Conservation (phyloP, 805 yeast species). For the Kodamaea fukazawae region DNA sequence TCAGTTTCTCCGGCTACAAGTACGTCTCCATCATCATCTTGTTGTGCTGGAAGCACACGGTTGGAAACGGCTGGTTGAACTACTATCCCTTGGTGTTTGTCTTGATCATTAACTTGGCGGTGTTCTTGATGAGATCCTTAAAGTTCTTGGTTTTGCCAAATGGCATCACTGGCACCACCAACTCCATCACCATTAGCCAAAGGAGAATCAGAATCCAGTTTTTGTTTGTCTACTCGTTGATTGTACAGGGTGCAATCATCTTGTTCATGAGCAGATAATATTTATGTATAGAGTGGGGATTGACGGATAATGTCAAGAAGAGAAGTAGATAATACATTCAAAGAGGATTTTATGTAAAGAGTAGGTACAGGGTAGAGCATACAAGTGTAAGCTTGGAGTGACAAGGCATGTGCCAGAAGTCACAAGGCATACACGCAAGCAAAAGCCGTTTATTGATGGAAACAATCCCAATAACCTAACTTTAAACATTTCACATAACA, state of each 20-base stretch:
- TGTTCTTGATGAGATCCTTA: conserved; percentile 67
- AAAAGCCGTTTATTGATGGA: too few species aligned
- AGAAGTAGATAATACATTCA: too few species aligned
- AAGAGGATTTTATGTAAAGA: too few species aligned
- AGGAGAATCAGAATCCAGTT: conserved; percentile 83
- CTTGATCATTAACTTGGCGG: conserved; percentile 45
- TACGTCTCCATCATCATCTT: conserved; percentile 75
- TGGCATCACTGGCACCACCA: conserved; percentile 34
- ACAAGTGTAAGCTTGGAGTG: too few species aligned
- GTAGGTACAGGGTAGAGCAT: too few species aligned
- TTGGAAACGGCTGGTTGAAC: conserved; percentile 30
- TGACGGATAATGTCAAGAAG: too few species aligned
- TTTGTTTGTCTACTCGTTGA: conserved; percentile 77
- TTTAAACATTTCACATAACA: too few species aligned
- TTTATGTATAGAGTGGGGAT: background rate
- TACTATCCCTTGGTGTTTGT: conserved; percentile 37
- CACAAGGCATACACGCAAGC: too few species aligned
- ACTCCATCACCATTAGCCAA: conserved; percentile 61
- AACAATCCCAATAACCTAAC: too few species aligned
- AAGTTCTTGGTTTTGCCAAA: conserved; percentile 67
- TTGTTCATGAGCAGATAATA: conserved; percentile 56
- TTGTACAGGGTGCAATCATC: conserved; percentile 72
- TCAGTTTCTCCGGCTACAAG: conserved; percentile 91
- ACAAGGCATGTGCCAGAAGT: too few species aligned
- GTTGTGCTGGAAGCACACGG: conserved; percentile 49